Evolutionary conservation across 192 early-diverging fungal genomes (phyloP).

Genomic region (Helicostylum pulchrum): DNA sequence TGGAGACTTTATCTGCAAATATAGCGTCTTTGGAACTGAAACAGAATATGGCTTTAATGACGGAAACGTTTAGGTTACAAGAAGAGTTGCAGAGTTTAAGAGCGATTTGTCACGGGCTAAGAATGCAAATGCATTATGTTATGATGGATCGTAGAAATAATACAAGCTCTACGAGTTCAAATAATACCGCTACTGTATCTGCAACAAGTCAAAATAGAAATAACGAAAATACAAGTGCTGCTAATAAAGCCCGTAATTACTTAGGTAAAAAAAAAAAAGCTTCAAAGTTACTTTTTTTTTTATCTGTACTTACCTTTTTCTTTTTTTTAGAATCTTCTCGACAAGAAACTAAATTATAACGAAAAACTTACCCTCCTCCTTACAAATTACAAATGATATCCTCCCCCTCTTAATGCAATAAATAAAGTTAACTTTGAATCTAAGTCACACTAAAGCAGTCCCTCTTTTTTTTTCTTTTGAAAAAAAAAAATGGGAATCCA

Average conservation of each 20-base stretch:
- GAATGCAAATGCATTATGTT: conserved; percentile 67
- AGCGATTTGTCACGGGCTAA: conserved; percentile 61
- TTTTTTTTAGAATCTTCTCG: conserved; percentile 19
- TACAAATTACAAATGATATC: no score
- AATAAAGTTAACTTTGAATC: no score
- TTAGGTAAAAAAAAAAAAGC: not conserved
- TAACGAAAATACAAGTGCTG: not conserved
- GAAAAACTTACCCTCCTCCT: not conserved
- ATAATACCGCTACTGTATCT: not conserved
- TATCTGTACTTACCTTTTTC: not conserved
- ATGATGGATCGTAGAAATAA: conserved; percentile 47
- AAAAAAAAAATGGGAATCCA: no score
- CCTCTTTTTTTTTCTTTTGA: no score
- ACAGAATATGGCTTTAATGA: conserved; percentile 68
- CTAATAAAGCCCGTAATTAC: conserved; percentile 4
- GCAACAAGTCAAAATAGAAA: not conserved
- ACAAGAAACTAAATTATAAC: conserved; percentile 36
- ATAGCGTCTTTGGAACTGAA: conserved; percentile 59
- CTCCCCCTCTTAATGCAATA: no score
- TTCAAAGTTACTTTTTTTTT: not conserved
- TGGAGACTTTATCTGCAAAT: conserved; percentile 54
- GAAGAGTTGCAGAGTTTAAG: conserved; percentile 68
- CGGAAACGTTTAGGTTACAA: conserved; percentile 59
- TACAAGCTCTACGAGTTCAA: not conserved
- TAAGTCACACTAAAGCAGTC: no score